Base-by-base conservation (phyloP, 139 green algal species). In the Bryopsis sp. region DNA sequence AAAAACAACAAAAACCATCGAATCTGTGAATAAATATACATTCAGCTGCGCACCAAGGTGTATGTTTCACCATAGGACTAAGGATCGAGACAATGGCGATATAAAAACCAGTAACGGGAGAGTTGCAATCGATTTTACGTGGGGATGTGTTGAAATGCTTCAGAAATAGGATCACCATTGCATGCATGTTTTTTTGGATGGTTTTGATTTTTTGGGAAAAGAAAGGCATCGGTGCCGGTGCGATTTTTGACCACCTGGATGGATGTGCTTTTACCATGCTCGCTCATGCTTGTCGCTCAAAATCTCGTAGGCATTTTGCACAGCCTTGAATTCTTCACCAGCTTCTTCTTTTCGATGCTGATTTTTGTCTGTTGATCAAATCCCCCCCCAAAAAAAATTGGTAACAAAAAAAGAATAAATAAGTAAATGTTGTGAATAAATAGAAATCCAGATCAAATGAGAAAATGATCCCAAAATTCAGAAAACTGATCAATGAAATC, bases 241-340 rank as follows among this genome's bases (percentile, higher is more conserved):
- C n/a, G n/a, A n/a, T n/a, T n/a, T n/a, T n/a, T n/a, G n/a, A n/a
- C n/a, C n/a, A n/a, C n/a, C n/a, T n/a, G n/a, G n/a, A n/a, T n/a
- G 43, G 15, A 50, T 19, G 11, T 50, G 43, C 11, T 19, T 74
- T 31, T 57, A 92, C 90, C 88, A 97, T 6, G 87, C 82, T 3
- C 88, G 78, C 81, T 97, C 92, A 70, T 96, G 85, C 58, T 85
- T 83, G 82, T 98, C 92, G 48, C 72, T 91, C 31, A 98, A 74
- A 34, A 98, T 82, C 69, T 98, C 93, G 39, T 95, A 98, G 0
- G 93, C 93, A 67, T 96, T 97, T 54, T 88, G 84, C 3, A 98
- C 82, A 75, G 95, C 88, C 73, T 95, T 92, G 81, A 98, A 98
- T 4, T 67, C 34, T 24, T 90, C 83, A 24, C 87, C 82, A 11